Evolutionary conservation across 306 rosid genomes (phyloP), one percentile per base, ranked within the genome.

Genomic region (Casuarina glauca): DNA sequence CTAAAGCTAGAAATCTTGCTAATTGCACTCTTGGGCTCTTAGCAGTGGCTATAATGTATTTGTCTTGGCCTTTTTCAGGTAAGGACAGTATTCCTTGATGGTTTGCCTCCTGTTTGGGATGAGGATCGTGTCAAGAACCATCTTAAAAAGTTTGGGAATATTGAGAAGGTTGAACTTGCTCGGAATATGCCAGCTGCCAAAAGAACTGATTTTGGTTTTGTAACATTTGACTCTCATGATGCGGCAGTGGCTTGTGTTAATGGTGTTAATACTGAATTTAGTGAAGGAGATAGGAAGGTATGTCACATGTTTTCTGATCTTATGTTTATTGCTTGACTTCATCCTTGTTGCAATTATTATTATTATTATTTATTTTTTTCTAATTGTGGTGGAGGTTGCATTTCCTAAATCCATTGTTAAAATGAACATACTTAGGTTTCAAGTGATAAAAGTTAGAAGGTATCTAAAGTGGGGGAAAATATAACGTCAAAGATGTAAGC

Each of bases 61-160:
- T 17, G 43, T 32, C 43, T 17, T 3, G 1, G 15, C 12, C 71
- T 67, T 67, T 67, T 42, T 35, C 35, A 67, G 36, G 71, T 67
- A 42, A 67, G 26, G 50, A 67, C 71, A 3, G 71, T 67, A 67
- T 67, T 67, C 71, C 36, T 67, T n/a, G 71, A 67, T 67, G 35
- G 71, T 67, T 67, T 67, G 71, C 71, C 71, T 67, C 51, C 71
- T 42, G 71, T 35, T 41, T 67, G 71, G 71, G 71, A 67, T 42
- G 51, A 67, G 50, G 71, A 67, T 42, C 71, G 43, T 16, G 71
- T 67, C 71, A 67, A 41, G 20, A 67, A 17, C 36, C 10, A 41
- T 42, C 51, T 67, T 9, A 67, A 42, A 67, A 42, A 67, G 71
- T 67, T 67, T 67, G 71, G 51, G 50, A 67, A 42, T 49, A 67